These are phyloP conservation scores for Magnaporthiopsis rhizophila DNA, from an alignment of 2,329 filamentous ascomycete genomes.

Conservation along the genomic window DNA sequence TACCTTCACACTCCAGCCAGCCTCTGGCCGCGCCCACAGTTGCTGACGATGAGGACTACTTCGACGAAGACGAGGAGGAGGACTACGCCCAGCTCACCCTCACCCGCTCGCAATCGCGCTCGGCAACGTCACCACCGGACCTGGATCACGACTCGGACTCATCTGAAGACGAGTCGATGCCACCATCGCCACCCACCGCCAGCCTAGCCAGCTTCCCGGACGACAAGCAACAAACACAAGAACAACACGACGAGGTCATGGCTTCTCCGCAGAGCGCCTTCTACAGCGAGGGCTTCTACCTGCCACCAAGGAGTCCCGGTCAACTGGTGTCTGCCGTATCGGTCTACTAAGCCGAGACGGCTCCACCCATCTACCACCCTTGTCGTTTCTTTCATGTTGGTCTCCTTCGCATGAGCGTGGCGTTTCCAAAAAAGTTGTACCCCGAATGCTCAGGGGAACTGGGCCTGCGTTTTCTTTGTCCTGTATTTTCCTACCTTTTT, in stretches of 20 bases:
- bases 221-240: constrained; percentile 38
- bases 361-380: neutral
- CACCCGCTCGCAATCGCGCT: constrained; percentile 60
- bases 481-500: no score
- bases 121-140: constrained; percentile 49
- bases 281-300: constrained; percentile 46
- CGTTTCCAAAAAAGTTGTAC: neutral
- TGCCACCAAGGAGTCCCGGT: constrained; percentile 41
- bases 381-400: neutral
- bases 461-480: no score
- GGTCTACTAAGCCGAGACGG: constrained; percentile 35
- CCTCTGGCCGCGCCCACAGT: constrained; percentile 26
- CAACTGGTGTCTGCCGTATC: constrained; percentile 47
- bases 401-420: neutral
- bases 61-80: constrained; percentile 54
- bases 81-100: constrained; percentile 59
- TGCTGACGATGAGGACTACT: constrained; percentile 36
- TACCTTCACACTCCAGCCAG: constrained; percentile 28
- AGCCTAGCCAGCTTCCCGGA: constrained; percentile 52
- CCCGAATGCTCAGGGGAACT: no score
- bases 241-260: constrained; percentile 27
- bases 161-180: constrained; percentile 66
- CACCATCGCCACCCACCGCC: constrained; percentile 56
- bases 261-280: constrained; percentile 27
- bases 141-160: constrained; percentile 62